phyloP scores from a whole-genome alignment of 2,329 filamentous ascomycete species.

The Trichothecium sympodiale region DNA sequence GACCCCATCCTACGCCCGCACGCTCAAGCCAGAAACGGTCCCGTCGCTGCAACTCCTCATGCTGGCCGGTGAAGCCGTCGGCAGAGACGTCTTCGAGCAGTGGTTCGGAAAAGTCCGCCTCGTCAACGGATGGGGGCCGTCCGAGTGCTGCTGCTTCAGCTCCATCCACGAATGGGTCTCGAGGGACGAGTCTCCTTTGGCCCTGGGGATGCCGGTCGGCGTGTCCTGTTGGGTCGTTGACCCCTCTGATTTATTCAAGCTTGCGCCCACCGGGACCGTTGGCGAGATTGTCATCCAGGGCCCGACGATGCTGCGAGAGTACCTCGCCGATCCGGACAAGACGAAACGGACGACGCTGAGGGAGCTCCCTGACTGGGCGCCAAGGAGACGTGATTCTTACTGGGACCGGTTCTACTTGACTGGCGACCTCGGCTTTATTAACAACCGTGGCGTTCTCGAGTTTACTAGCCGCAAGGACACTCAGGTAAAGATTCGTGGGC shows the following conservation, averaged over 20 bases:
- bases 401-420: slow-evolving; percentile 28
- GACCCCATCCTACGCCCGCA: slow-evolving; percentile 5
- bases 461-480: slow-evolving; percentile 41
- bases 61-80: neutral
- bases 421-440: slow-evolving; percentile 31
- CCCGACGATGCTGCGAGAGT: slow-evolving; percentile 32
- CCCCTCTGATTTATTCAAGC: neutral
- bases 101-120: slow-evolving; percentile 1
- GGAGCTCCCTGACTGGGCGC: neutral
- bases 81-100: neutral
- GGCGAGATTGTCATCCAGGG: slow-evolving; percentile 20
- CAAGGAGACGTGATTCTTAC: neutral
- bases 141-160: neutral
- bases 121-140: neutral
- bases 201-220: neutral
- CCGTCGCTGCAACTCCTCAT: neutral
- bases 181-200: neutral
- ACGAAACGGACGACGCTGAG: slow-evolving; percentile 6
- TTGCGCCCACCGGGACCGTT: neutral
- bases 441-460: slow-evolving; percentile 22
- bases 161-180: neutral
- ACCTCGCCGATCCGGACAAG: slow-evolving; percentile 1
- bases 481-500: slow-evolving; percentile 46
- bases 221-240: slow-evolving; percentile 6
- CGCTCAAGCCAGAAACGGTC: neutral